Conservation (phyloP, 345 rosid species). For the Lumnitzera racemosa region DNA sequence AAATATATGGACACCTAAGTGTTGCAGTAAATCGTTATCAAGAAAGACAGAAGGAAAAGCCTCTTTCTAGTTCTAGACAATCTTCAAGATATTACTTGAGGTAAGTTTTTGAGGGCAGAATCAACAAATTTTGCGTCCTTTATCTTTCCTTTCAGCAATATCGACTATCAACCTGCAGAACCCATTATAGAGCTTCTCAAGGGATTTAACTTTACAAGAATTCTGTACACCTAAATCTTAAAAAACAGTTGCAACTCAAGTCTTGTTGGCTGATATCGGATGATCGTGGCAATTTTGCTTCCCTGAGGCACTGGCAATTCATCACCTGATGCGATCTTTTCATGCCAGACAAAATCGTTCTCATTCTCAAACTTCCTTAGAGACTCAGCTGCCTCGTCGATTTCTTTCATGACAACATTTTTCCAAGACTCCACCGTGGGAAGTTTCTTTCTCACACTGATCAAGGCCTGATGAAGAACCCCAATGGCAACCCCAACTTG, state of each 20-base stretch:
- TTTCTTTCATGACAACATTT: constrained; percentile 32
- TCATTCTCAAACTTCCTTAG: constrained; percentile 45
- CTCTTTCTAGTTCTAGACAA: no score
- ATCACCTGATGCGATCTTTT: constrained; percentile 34
- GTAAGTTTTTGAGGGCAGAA: no score
- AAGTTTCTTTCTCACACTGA: constrained; percentile 19
- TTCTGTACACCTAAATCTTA: constrained; percentile 25
- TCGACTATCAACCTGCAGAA: no score
- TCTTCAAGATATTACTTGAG: no score
- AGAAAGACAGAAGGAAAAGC: no score
- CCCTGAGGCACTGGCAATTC: constrained; percentile 54
- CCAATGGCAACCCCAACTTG: constrained; percentile 51
- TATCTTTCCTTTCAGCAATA: no score
- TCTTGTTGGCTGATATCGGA: constrained; percentile 44
- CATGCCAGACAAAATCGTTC: constrained; percentile 54
- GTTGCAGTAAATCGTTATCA: no score
- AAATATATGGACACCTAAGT: no score
- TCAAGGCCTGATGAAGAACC: constrained; percentile 45
- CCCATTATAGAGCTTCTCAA: no score
- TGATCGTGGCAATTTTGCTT: constrained; percentile 45
- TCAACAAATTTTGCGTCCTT: no score
- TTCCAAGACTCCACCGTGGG: constrained; percentile 59
- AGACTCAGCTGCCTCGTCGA: constrained; percentile 24
- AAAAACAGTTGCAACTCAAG: constrained; percentile 45
- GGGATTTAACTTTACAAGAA: not conserved